Base-by-base conservation (phyloP, 257 asterid genomes). In the Solanum pennellii region DNA sequence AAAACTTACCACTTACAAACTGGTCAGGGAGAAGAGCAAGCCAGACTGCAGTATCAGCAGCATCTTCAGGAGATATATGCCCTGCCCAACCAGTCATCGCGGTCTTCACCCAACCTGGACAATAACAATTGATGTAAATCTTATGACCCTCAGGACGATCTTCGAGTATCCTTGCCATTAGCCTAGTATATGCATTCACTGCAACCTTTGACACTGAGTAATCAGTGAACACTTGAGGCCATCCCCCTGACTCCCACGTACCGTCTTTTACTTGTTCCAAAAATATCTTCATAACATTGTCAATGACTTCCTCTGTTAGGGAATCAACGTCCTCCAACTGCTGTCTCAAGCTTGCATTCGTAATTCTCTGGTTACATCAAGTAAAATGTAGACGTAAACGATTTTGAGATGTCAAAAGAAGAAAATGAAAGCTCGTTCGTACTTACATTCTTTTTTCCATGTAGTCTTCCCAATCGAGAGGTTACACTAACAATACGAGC, bases 11-110 rank as follows among this genome's bases (percentile, higher is more conserved):
- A 39, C 91, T 94, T 29, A 89, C 88, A 27, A 87, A 90, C 73
- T 87, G 93, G 18, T 94, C 95, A 3, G 94, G 96, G 29, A 93
- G 94, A 86, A 96, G 89, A n/a, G 98, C 95, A 76, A 96, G 96
- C 99, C 98, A 96, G n/a, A 96, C 96, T 12, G 97, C 97, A 65
- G 99, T 96, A 87, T 96, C 98, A 52, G 99, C 99, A n/a, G 95
- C 98, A 33, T 96, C 98, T 87, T 93, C 98, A 0, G 98, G 99
- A 84, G 91, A 85, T 42, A 90, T 90, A 75, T 94, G 93, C 39
- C 99, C 98, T 1, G 89, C 94, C 99, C 99, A 96, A 42, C 93
- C 97, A 31, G 99, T 95, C 99, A 96, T 96, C 2, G 94, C 98
- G 2, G 99, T 96, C 88, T 93, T 96, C 76, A 96, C 98, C 98